Evolutionary conservation across 1,284 basidiomycete genomes (phyloP).

Genomic region (Kwoniella shivajii): DNA sequence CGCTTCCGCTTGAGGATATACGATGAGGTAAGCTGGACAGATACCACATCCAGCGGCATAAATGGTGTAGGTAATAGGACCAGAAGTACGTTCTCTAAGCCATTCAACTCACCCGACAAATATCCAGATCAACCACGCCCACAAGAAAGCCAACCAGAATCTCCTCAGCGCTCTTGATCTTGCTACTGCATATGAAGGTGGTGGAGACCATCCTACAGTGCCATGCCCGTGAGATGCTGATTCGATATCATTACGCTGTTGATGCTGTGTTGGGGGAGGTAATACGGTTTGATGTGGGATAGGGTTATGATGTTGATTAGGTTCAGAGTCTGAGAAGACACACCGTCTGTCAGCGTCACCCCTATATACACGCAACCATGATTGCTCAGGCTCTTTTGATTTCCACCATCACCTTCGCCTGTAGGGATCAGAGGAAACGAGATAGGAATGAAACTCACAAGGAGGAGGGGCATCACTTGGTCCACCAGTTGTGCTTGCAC

Average conservation of each 20-base stretch:
- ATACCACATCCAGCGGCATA: no score
- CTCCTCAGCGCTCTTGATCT: conserved; percentile 39
- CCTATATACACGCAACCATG: no score
- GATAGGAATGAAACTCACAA: conserved; percentile 12
- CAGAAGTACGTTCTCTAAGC: neutral
- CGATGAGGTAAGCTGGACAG: no score
- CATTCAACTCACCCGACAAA: conserved; percentile 40
- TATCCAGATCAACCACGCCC: conserved; percentile 50
- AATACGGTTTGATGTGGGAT: conserved; percentile 16
- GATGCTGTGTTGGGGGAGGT: neutral
- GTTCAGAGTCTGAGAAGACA: conserved; percentile 6
- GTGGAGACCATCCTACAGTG: conserved; percentile 37
- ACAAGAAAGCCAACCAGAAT: conserved; percentile 49
- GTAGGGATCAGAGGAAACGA: neutral
- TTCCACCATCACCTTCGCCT: no score
- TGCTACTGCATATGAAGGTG: conserved; percentile 30
- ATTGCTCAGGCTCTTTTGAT: no score
- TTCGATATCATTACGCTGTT: neutral
- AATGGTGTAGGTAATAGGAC: no score
- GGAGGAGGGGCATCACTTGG: conserved; percentile 25
- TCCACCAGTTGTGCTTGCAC: neutral
- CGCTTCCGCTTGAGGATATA: no score
- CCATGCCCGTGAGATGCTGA: no score
- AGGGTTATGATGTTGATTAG: conserved; percentile 4
- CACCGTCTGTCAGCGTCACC: no score